Conservation (phyloP, 805 yeast genomes). For the Yamadazyma philogaea region DNA sequence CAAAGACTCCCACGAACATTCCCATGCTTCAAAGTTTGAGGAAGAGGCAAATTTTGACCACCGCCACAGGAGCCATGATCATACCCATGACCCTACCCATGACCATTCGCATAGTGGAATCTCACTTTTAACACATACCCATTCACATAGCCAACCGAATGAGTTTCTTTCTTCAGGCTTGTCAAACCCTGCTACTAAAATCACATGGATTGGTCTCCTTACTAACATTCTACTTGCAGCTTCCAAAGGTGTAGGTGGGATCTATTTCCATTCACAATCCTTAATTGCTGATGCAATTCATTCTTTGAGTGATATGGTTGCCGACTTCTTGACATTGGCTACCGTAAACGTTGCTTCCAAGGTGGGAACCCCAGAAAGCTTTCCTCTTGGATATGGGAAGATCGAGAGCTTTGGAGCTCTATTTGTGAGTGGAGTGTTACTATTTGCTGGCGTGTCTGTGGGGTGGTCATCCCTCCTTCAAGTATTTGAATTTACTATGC, state of each 20-base stretch:
- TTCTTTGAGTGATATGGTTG: conserved; percentile 83
- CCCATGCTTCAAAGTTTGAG: background rate
- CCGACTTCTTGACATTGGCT: conserved; percentile 83
- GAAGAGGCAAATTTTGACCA: background rate
- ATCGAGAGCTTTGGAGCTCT: conserved; percentile 90
- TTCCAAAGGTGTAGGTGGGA: conserved; percentile 85
- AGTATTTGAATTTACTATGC: conserved; percentile 64
- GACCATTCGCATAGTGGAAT: conserved; percentile 7
- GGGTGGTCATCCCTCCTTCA: conserved; percentile 80
- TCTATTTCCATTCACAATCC: conserved; percentile 91
- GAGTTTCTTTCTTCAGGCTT: conserved; percentile 36
- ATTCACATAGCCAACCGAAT: conserved; percentile 46
- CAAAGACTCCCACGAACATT: conserved; percentile 1
- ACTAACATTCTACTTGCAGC: conserved; percentile 84
- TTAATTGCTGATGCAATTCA: conserved; percentile 93
- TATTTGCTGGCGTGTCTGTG: conserved; percentile 86
- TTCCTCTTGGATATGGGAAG: conserved; percentile 90
- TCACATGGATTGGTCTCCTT: conserved; percentile 86
- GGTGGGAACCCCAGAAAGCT: conserved; percentile 52
- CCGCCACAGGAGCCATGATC: conserved; percentile 6
- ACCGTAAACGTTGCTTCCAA: conserved; percentile 77
- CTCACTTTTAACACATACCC: conserved; percentile 27
- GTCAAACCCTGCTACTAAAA: conserved; percentile 80
- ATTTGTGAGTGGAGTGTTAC: conserved; percentile 76
- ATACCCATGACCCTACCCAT: conserved; percentile 3